These are phyloP conservation scores for Chloropicon primus DNA, from an alignment of 139 green algal species.

Conservation along the genomic window DNA sequence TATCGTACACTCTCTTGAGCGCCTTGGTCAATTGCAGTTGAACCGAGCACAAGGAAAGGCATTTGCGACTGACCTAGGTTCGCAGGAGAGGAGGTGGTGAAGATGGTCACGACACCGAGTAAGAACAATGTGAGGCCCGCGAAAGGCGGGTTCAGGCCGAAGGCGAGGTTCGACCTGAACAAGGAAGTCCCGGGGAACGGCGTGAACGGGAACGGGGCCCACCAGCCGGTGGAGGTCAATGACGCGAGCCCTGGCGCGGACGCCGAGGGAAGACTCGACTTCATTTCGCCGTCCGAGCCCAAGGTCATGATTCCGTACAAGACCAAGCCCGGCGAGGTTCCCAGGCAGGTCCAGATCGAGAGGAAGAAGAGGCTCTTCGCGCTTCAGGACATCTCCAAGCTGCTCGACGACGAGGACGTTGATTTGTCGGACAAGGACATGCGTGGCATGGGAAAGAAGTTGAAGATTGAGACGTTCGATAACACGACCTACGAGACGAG, in stretches of 20 bases:
- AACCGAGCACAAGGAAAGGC: too few relatives aligned
- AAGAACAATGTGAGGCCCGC: background rate
- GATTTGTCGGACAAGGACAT: background rate
- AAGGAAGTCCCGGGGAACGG: background rate
- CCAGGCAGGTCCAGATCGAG: constrained; percentile 49
- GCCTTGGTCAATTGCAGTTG: too few relatives aligned
- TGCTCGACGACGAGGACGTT: constrained; percentile 27
- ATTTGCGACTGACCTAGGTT: background rate
- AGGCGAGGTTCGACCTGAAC: background rate
- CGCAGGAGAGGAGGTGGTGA: background rate
- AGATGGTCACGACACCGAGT: background rate
- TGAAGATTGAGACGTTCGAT: constrained; percentile 49
- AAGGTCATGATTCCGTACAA: constrained; percentile 1
- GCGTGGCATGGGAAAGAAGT: background rate
- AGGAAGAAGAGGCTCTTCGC: constrained; percentile 51
- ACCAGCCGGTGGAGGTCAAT: background rate
- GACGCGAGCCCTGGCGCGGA: background rate
- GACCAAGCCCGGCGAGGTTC: constrained; percentile 33
- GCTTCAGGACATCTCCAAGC: constrained; percentile 30
- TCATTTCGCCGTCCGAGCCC: constrained; percentile 39
- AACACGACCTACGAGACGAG: constrained; percentile 48
- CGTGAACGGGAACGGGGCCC: background rate
- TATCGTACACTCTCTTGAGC: too few relatives aligned
- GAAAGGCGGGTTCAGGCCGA: background rate
- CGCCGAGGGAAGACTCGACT: constrained; percentile 38